Evolutionary conservation across 2,329 filamentous ascomycete species (phyloP).

Genomic region (Peltaster fructicola): DNA sequence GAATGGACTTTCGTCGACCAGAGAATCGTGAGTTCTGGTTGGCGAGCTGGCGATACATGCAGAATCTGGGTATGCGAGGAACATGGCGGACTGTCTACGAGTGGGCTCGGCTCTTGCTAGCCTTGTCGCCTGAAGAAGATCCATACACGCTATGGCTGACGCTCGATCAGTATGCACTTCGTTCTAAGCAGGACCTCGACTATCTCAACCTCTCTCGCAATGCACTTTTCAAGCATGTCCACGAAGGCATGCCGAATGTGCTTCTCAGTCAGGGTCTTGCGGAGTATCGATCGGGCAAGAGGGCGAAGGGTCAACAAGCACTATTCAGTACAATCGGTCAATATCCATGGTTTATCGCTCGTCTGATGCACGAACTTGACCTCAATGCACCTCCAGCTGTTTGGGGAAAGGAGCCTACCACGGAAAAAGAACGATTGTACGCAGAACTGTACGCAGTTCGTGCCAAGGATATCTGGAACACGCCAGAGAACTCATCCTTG

Average conservation of each 20-base stretch:
- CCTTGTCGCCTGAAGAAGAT: constrained; percentile 53
- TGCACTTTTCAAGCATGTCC: constrained; percentile 29
- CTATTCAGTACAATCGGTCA: constrained; percentile 51
- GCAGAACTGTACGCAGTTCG: constrained; percentile 59
- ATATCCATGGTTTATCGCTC: constrained; percentile 71
- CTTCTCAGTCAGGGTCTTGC: constrained; percentile 63
- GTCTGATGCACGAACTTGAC: constrained; percentile 63
- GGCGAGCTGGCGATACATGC: constrained; percentile 74
- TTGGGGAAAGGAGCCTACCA: constrained; percentile 60
- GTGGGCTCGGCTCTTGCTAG: constrained; percentile 74
- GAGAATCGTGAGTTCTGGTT: constrained; percentile 92
- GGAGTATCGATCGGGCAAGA: constrained; percentile 51
- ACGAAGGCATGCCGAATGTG: constrained; percentile 48
- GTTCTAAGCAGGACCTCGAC: constrained; percentile 58
- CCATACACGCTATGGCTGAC: constrained; percentile 69
- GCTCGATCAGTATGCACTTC: constrained; percentile 70
- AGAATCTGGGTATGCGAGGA: constrained; percentile 71
- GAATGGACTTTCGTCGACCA: constrained; percentile 60
- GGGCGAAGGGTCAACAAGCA: constrained; percentile 43
- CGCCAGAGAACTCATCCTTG: constrained; percentile 48
- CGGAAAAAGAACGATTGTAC: constrained; percentile 48
- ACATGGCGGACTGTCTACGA: constrained; percentile 87
- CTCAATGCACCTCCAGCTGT: constrained; percentile 60
- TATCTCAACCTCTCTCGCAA: constrained; percentile 51
- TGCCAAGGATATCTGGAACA: constrained; percentile 75